Evolutionary conservation across 2,329 filamentous ascomycete species (phyloP).

Genomic region (Aspergillus spinulosporus): DNA sequence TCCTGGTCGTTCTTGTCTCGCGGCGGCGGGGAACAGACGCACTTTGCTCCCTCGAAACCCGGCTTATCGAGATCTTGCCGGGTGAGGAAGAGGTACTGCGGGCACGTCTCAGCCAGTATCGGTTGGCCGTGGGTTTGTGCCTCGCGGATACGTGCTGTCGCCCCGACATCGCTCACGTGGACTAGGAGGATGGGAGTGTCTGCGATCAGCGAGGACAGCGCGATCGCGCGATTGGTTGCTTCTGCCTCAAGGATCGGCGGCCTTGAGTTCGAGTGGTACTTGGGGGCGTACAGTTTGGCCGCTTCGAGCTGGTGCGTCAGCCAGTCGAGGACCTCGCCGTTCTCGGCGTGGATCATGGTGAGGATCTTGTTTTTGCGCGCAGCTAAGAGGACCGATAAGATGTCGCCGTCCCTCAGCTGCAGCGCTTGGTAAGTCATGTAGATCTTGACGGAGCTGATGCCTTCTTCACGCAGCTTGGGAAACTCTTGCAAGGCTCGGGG

Average conservation of each 20-base stretch:
- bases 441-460: slow-evolving; percentile 48
- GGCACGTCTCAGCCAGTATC: slow-evolving; percentile 59
- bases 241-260: slow-evolving; percentile 46
- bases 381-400: slow-evolving; percentile 46
- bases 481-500: slow-evolving; percentile 33
- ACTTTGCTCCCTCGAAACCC: slow-evolving; percentile 52
- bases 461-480: slow-evolving; percentile 35
- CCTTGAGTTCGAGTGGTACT: slow-evolving; percentile 45
- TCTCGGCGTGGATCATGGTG: slow-evolving; percentile 50
- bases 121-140: slow-evolving; percentile 44
- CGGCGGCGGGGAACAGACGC: slow-evolving; percentile 55
- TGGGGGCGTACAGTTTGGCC: slow-evolving; percentile 38
- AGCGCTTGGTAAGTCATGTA: slow-evolving; percentile 51
- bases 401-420: slow-evolving; percentile 42
- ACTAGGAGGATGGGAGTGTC: slow-evolving; percentile 56
- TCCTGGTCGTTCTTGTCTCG: slow-evolving; percentile 52
- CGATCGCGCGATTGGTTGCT: slow-evolving; percentile 53
- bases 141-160: neutral
- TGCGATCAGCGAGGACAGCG: slow-evolving; percentile 48
- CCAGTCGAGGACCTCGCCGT: slow-evolving; percentile 46
- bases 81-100: slow-evolving; percentile 59
- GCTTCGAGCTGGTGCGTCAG: slow-evolving; percentile 39
- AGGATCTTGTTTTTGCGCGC: slow-evolving; percentile 46
- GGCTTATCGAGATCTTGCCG: slow-evolving; percentile 47
- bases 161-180: slow-evolving; percentile 40